Percentiles rank a stretch among this genome's conserved stretches.
Evolutionary conservation across 306 rosid species (phyloP).

Genomic region (Vigna radiata): DNA sequence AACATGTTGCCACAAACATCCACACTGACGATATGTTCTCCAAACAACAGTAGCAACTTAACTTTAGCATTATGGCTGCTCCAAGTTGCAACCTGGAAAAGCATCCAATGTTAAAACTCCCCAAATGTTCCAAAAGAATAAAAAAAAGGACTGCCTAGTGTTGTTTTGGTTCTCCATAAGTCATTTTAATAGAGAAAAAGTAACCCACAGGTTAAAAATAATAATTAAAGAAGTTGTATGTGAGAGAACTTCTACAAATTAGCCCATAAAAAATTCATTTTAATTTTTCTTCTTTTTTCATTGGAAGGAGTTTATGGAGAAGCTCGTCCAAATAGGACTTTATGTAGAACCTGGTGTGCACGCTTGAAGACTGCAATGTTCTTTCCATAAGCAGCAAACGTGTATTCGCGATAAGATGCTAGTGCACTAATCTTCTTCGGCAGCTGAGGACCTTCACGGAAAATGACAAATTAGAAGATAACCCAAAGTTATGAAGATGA

Average conservation of each 20-base stretch:
- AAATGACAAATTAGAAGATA: background rate
- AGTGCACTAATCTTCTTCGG: constrained; percentile 90
- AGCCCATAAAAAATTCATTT: too few species aligned
- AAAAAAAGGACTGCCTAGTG: background rate
- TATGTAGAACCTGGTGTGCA: constrained; percentile 70
- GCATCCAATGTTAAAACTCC: constrained; percentile 19
- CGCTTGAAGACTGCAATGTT: constrained; percentile 80
- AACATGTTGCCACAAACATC: constrained; percentile 70
- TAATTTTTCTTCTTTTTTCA: too few species aligned
- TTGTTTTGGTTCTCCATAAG: background rate
- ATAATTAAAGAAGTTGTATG: too few species aligned
- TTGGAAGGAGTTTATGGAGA: too few species aligned
- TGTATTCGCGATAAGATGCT: constrained; percentile 81
- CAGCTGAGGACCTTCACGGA: constrained; percentile 73
- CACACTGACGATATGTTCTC: constrained; percentile 78
- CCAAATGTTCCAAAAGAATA: background rate
- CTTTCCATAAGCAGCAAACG: constrained; percentile 77
- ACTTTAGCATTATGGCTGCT: constrained; percentile 72
- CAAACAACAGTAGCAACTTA: constrained; percentile 72
- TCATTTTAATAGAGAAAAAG: too few species aligned
- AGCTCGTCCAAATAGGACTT: too few species aligned
- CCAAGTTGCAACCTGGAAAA: constrained; percentile 82
- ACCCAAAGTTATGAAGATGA: background rate
- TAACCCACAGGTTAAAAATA: too few species aligned
- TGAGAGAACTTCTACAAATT: too few species aligned